Conservation (phyloP, 129 eudicot genomes). For the Helianthus tuberosus region DNA sequence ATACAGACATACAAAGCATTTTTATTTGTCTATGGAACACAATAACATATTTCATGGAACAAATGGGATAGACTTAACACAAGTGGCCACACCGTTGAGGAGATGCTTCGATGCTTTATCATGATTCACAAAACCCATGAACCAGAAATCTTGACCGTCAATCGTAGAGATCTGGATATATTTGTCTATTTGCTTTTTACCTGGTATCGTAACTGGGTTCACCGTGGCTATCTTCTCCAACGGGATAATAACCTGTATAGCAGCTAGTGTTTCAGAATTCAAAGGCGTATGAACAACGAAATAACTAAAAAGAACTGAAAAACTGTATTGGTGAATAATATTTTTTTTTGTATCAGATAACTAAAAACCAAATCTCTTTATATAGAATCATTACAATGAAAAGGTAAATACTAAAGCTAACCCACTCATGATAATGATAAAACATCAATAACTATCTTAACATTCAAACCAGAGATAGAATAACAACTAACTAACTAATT, state of each 20-base stretch:
- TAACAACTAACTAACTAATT: no score
- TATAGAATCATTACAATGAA: no score
- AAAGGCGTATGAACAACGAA: no score
- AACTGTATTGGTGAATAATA: no score
- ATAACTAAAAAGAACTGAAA: no score
- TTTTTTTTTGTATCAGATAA: no score
- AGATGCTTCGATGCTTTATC: constrained; percentile 87
- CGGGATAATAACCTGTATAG: constrained; percentile 56
- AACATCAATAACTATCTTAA: no score
- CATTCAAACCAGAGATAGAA: no score
- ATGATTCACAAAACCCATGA: constrained; percentile 89
- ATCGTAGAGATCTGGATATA: constrained; percentile 64
- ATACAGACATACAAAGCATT: neutral
- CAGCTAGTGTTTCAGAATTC: neutral
- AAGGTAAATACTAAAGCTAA: no score
- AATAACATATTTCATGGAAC: constrained; percentile 2
- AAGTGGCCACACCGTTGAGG: constrained; percentile 43
- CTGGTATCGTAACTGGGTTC: constrained; percentile 51
- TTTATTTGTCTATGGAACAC: neutral
- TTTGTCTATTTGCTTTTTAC: constrained; percentile 52
- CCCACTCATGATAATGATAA: no score
- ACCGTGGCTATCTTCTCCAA: constrained; percentile 52
- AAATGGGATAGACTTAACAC: constrained; percentile 24
- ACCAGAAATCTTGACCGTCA: constrained; percentile 89
- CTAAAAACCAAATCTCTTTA: no score